phyloP scores from a whole-genome alignment of 202 grass and related monocot species.

The Tripidium arundinaceum region DNA sequence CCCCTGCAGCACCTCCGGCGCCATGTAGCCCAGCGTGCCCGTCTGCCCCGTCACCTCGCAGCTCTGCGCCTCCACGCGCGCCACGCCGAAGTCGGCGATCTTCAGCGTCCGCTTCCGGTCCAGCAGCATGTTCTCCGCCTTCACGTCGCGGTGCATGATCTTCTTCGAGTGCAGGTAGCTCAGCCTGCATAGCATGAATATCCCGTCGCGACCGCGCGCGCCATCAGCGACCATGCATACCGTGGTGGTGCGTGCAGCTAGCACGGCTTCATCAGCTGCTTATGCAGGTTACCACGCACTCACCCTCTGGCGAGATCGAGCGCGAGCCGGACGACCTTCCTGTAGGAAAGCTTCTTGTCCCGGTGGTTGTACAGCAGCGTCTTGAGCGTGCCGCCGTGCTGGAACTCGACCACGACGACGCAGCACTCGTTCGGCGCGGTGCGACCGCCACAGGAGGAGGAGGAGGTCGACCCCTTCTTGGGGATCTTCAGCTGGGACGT shows the following conservation, averaged over 20 bases:
- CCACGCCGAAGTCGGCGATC: conserved; percentile 95
- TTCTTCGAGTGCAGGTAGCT: conserved; percentile 76
- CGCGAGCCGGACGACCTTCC: conserved; percentile 58
- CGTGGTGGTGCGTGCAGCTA: no score
- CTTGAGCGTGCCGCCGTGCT: conserved; percentile 71
- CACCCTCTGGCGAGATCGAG: conserved; percentile 76
- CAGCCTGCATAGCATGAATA: conserved; percentile 27
- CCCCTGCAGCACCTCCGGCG: conserved; percentile 85
- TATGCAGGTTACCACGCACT: neutral
- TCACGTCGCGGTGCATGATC: conserved; percentile 89
- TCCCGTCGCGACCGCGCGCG: neutral
- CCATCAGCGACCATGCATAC: neutral
- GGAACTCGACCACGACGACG: conserved; percentile 75
- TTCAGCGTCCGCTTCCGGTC: conserved; percentile 58
- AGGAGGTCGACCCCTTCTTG: conserved; percentile 10
- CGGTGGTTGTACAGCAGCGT: conserved; percentile 66
- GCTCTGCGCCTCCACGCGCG: conserved; percentile 65
- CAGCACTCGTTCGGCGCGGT: conserved; percentile 44
- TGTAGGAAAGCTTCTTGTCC: conserved; percentile 56
- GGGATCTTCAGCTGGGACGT: conserved; percentile 76
- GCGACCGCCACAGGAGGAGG: neutral
- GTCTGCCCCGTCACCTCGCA: conserved; percentile 80
- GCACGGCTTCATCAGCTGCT: no score
- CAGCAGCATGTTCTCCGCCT: conserved; percentile 91
- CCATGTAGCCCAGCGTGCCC: conserved; percentile 82